A percentile compares a stretch with the other conserved stretches of the same genome.
Conservation (phyloP, 306 rosid genomes). For the Prunus kanzakura region DNA sequence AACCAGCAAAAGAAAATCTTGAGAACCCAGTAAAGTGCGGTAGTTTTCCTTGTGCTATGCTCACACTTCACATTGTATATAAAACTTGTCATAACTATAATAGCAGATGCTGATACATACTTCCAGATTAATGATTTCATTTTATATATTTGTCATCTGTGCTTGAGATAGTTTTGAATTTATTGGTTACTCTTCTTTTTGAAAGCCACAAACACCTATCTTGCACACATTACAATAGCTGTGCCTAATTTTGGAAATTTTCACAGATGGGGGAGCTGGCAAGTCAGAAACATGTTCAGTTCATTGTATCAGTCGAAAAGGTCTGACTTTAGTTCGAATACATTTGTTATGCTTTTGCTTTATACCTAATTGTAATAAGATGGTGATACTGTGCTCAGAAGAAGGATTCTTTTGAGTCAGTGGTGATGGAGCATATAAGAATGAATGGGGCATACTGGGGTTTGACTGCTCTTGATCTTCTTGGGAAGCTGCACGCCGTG, state of each 20-base stretch:
- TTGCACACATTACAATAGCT: background rate
- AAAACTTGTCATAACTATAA: background rate
- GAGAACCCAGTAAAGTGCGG: no score
- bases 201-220: no score
- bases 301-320: constrained; percentile 69
- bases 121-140: background rate
- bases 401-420: constrained; percentile 76
- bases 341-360: background rate
- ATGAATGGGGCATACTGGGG: constrained; percentile 95
- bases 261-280: constrained; percentile 69
- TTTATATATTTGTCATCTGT: background rate
- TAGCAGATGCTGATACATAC: background rate
- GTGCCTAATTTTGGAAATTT: background rate
- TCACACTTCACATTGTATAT: no score
- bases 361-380: background rate
- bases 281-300: constrained; percentile 63
- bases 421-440: constrained; percentile 83
- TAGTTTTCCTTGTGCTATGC: no score
- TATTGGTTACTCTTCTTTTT: no score
- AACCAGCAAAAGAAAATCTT: no score
- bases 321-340: constrained; percentile 23
- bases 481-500: constrained; percentile 64
- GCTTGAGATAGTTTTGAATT: background rate
- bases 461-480: constrained; percentile 67
- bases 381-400: constrained; percentile 34